Conservation (phyloP, 2,329 filamentous ascomycete species). For the Aspergillus sp. region DNA sequence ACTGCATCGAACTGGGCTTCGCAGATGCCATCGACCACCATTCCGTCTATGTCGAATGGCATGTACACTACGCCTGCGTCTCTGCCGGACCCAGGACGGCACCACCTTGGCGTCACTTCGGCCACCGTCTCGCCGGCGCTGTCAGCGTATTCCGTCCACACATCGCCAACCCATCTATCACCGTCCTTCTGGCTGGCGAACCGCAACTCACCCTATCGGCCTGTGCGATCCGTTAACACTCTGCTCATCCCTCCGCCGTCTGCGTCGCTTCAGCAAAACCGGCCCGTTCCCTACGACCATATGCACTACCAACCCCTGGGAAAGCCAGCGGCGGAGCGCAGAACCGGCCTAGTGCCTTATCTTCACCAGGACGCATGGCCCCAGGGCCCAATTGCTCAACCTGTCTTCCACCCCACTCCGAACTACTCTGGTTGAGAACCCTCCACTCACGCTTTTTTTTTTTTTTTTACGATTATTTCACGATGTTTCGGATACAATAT, state of each 20-base stretch:
- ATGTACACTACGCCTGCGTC: conserved; percentile 23
- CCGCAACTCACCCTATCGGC: conserved; percentile 85
- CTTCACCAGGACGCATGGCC: conserved; percentile 39
- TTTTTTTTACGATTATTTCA: conserved; percentile 21
- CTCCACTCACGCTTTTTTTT: conserved; percentile 6
- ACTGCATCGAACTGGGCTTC: conserved; percentile 47
- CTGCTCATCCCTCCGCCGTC: conserved; percentile 84
- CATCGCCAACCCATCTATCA: conserved; percentile 66
- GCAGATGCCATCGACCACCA: conserved; percentile 28
- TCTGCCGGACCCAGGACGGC: conserved; percentile 34
- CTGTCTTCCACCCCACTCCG: conserved; percentile 23
- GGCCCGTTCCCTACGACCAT: conserved; percentile 58
- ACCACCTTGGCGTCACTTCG: conserved; percentile 47
- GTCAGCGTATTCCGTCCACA: conserved; percentile 55
- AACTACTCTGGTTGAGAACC: conserved; percentile 20
- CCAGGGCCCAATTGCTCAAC: conserved; percentile 25
- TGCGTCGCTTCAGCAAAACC: conserved; percentile 67
- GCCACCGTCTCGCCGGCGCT: conserved; percentile 60
- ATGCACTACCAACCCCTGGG: conserved; percentile 80
- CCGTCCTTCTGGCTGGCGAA: conserved; percentile 83
- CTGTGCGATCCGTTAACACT: conserved; percentile 80
- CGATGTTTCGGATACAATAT: conserved; percentile 15
- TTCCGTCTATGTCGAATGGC: conserved; percentile 23
- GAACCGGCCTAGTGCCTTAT: conserved; percentile 61
- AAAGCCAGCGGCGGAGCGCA: conserved; percentile 58